Conservation (phyloP, 495 filamentous ascomycete genomes). For the Antarctomyces pellizariae region DNA sequence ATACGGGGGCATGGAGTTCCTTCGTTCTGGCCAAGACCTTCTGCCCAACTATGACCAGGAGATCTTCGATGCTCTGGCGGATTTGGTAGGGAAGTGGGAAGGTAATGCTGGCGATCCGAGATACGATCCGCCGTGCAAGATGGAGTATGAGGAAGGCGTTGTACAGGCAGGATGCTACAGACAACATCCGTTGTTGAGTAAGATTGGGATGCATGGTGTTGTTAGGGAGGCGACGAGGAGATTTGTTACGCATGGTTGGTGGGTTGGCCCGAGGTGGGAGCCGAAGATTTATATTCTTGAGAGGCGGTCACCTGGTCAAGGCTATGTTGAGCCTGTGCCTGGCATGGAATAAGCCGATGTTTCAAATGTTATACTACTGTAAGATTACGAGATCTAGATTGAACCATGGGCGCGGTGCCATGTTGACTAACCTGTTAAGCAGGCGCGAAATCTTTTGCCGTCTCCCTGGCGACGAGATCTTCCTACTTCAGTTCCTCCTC, state of each 20-base stretch:
- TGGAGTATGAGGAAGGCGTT: conserved; percentile 7
- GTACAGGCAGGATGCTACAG: not conserved
- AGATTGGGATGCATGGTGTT: conserved; percentile 7
- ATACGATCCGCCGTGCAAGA: conserved; percentile 5
- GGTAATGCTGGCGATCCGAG: conserved; percentile 1
- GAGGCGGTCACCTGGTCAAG: conserved; percentile 12
- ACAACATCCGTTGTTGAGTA: conserved; percentile 4
- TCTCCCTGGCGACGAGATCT: too few relatives aligned
- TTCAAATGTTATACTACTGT: too few relatives aligned
- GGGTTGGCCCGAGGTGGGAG: conserved; percentile 35
- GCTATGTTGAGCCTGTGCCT: too few relatives aligned
- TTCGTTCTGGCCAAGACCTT: conserved; percentile 24
- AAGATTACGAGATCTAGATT: too few relatives aligned
- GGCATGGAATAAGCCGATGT: too few relatives aligned
- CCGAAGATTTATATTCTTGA: conserved; percentile 33
- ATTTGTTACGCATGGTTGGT: conserved; percentile 31
- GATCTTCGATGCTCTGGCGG: conserved; percentile 12
- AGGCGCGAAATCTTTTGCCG: too few relatives aligned
- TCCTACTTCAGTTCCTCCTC: too few relatives aligned
- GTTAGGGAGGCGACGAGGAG: conserved; percentile 12
- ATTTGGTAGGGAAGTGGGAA: conserved; percentile 9
- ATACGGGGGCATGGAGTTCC: conserved; percentile 43
- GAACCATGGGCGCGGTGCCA: too few relatives aligned
- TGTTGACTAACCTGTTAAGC: too few relatives aligned
- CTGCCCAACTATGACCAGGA: conserved; percentile 9